Evolutionary conservation across 176 grass and related monocot species (phyloP).

Genomic region (Oryza meyeriana): DNA sequence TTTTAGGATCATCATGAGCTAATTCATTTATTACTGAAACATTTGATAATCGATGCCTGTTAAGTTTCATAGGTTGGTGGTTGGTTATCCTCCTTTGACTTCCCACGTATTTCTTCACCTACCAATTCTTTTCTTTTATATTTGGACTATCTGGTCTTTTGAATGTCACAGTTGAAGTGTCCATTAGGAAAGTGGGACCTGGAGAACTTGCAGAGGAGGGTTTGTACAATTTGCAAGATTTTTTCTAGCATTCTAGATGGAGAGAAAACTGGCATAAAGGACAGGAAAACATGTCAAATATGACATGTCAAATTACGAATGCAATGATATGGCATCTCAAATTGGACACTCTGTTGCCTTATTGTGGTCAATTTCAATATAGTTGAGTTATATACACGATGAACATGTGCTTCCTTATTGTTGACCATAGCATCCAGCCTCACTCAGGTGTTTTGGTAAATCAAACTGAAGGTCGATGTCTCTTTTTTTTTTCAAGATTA

Average conservation of each 20-base stretch:
- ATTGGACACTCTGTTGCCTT: background rate
- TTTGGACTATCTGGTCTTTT: background rate
- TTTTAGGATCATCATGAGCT: background rate
- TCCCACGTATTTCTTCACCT: constrained; percentile 4
- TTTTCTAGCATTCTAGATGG: background rate
- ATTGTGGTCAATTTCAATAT: constrained; percentile 1
- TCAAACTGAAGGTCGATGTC: background rate
- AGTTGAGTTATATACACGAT: background rate
- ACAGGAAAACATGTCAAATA: constrained; percentile 19
- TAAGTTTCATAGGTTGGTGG: background rate
- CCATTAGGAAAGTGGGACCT: background rate
- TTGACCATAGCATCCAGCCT: constrained; percentile 19
- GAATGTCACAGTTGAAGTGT: background rate
- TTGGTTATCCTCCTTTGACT: constrained; percentile 19
- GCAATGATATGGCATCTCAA: background rate
- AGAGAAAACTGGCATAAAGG: background rate
- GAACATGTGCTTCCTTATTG: constrained; percentile 7
- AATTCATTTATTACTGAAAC: background rate
- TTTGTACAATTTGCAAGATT: constrained; percentile 1
- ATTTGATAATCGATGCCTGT: background rate
- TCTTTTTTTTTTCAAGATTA: background rate
- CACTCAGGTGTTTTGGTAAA: background rate
- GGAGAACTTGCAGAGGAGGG: background rate
- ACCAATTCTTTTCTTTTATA: constrained; percentile 11
- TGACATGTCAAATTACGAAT: background rate